phyloP scores from a whole-genome alignment of 2,329 filamentous ascomycete genomes.

The Didymella pomorum region DNA sequence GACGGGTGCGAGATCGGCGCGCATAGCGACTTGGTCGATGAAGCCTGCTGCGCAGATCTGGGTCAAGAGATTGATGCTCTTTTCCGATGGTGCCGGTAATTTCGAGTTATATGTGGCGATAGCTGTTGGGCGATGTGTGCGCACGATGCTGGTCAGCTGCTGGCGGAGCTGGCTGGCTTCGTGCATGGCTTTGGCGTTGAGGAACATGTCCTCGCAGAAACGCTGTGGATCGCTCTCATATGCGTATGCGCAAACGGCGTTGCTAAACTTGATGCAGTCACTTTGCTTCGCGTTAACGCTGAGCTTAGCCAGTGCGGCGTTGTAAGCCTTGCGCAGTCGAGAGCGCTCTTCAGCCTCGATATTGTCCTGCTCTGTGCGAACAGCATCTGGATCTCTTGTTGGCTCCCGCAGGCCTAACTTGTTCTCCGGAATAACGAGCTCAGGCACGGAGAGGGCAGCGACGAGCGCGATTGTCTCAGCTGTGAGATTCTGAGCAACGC shows the following conservation, averaged over 20 bases:
- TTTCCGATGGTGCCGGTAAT: slow-evolving; percentile 68
- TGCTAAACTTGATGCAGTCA: slow-evolving; percentile 89
- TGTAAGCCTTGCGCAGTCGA: slow-evolving; percentile 69
- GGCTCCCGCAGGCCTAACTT: slow-evolving; percentile 71
- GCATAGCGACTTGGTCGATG: slow-evolving; percentile 92
- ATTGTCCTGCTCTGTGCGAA: slow-evolving; percentile 70
- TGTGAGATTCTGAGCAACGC: slow-evolving; percentile 81
- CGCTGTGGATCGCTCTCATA: slow-evolving; percentile 59
- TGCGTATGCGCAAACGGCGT: slow-evolving; percentile 84
- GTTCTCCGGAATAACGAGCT: slow-evolving; percentile 84
- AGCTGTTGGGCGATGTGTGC: slow-evolving; percentile 69
- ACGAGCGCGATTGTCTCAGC: slow-evolving; percentile 89
- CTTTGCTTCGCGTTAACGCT: slow-evolving; percentile 77
- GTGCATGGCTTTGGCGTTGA: slow-evolving; percentile 84
- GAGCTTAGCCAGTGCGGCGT: slow-evolving; percentile 79
- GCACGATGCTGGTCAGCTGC: slow-evolving; percentile 84
- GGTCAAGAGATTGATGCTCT: slow-evolving; percentile 78
- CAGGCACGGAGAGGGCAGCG: slow-evolving; percentile 84
- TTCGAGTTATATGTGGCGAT: slow-evolving; percentile 52
- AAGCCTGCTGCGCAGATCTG: slow-evolving; percentile 93
- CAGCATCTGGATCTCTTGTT: slow-evolving; percentile 53
- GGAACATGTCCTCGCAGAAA: slow-evolving; percentile 85
- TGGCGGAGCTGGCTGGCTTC: slow-evolving; percentile 84
- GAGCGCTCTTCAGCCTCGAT: slow-evolving; percentile 75
- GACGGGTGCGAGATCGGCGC: slow-evolving; percentile 81